Base-by-base conservation (phyloP, 257 asterid species). In the Ocimum tenuiflorum region DNA sequence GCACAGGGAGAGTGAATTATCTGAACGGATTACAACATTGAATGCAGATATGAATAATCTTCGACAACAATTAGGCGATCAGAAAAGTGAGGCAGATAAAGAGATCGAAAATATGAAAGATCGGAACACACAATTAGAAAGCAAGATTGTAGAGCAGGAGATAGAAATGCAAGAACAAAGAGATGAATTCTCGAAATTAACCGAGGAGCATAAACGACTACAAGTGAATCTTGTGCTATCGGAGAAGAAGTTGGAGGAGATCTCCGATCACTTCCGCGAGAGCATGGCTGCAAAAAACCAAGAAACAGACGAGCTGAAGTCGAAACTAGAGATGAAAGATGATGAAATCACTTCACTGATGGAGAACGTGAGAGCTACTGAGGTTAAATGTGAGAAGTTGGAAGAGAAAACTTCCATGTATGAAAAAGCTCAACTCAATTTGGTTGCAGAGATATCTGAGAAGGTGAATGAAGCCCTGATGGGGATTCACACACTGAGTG, bases 341-440 rank as follows among this genome's bases (percentile, higher is more conserved):
- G 97, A 90, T 64, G 96, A 88, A 72, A 50, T 80, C 20, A 72
- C 76, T 49, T 72, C 87, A 33, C 41, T 90, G 77, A 66, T 68
- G 18, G 97, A 90, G 74, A 82, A 82, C 63, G 79, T 90, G 64
- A 79, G 91, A 29, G 82, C 70, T 19, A 77, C 78, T 23, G 97
- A 90, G 81, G 97, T 90, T 31, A 90, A 84, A 80, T 85, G 71
- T n/a, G 96, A 82, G 77, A 85, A 80, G 63, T 58, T 84, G 66
- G 73, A 79, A 0, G 80, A 57, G 60, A 67, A 70, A 60, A 47
- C 85, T 38, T 74, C 78, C 36, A 54, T 39, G 41, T 78, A 87
- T 47, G 78, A 81, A 77, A 80, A 73, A 73, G 84, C 86, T 63
- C 91, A 84, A 54, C 63, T 8, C 70, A 85, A 75, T 42, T 11